Conservation (phyloP, 2,329 filamentous ascomycete genomes). For the Sporothrix pseudoabietina region DNA sequence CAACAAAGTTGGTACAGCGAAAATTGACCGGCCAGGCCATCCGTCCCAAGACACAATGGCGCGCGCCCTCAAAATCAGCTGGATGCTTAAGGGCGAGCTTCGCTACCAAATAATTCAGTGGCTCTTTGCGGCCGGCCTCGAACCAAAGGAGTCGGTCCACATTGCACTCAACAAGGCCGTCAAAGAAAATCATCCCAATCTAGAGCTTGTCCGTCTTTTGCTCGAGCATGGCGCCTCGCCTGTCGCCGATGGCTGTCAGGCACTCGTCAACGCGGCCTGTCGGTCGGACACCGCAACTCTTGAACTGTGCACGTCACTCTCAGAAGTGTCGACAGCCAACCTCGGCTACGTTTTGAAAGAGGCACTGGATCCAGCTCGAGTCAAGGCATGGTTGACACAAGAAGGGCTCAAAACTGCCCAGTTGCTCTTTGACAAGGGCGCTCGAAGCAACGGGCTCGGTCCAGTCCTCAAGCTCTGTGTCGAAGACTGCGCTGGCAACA, state of each 20-base stretch:
- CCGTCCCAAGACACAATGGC: constrained; percentile 53
- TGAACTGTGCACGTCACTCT: constrained; percentile 43
- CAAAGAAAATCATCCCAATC: constrained; percentile 53
- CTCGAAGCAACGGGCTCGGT: constrained; percentile 50
- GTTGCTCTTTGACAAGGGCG: constrained; percentile 54
- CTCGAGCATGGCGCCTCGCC: constrained; percentile 57
- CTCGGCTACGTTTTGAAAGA: constrained; percentile 50
- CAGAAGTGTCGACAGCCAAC: constrained; percentile 47
- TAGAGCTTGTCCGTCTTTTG: constrained; percentile 51
- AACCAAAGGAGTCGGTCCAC: constrained; percentile 53
- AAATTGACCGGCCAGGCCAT: constrained; percentile 45
- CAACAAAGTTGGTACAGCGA: not conserved
- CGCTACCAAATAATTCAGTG: constrained; percentile 53
- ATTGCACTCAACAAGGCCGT: constrained; percentile 54
- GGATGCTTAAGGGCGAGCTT: constrained; percentile 53
- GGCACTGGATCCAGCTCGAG: constrained; percentile 48
- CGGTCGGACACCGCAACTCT: constrained; percentile 46
- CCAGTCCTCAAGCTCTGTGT: constrained; percentile 52
- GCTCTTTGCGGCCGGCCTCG: constrained; percentile 56
- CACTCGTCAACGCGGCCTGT: constrained; percentile 53
- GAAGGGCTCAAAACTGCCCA: constrained; percentile 51
- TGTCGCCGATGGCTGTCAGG: constrained; percentile 54
- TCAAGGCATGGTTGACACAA: constrained; percentile 51
- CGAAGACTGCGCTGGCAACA: constrained; percentile 42
- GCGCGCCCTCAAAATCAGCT: constrained; percentile 56